These are phyloP conservation scores for Pseudevernia furfuracea DNA, from an alignment of 495 filamentous ascomycete species.

Conservation along the genomic window DNA sequence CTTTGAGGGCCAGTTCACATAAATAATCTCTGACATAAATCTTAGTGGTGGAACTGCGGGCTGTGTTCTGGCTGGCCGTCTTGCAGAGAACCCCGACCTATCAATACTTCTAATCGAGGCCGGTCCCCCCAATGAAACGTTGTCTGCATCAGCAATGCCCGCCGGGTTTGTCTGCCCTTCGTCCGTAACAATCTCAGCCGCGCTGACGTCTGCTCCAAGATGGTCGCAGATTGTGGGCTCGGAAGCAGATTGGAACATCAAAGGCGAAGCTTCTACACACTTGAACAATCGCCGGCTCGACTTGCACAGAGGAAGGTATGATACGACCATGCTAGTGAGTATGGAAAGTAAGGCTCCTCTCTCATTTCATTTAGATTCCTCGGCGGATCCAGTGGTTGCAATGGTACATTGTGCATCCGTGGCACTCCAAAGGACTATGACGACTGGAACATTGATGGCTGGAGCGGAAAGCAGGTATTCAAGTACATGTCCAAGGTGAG, in stretches of 20 bases:
- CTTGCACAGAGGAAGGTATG: not conserved
- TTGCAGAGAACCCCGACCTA: not conserved
- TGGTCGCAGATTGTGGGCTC: not conserved
- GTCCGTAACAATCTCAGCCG: not conserved
- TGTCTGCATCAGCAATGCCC: not conserved
- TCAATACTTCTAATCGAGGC: not conserved
- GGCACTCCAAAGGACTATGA: constrained; percentile 45
- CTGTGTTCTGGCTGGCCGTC: not conserved
- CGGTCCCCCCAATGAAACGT: not conserved
- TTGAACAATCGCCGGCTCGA: not conserved
- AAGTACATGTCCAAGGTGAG: constrained; percentile 34
- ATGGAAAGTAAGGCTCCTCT: not conserved
- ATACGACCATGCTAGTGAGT: not conserved
- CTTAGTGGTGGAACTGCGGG: not conserved
- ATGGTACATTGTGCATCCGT: constrained; percentile 45
- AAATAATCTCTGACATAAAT: not conserved
- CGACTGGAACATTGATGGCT: constrained; percentile 41
- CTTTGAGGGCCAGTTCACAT: not conserved
- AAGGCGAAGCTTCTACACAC: not conserved
- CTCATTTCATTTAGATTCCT: constrained; percentile 32
- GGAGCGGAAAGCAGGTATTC: constrained; percentile 37
- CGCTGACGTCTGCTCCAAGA: not conserved
- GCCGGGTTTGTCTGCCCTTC: not conserved
- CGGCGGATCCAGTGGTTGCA: constrained; percentile 43
- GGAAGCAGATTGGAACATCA: not conserved